A percentile compares a stretch with the other conserved stretches of the same genome.
Conservation (phyloP, 352 stramenopile species). For the Thraustochytrium sp. region DNA sequence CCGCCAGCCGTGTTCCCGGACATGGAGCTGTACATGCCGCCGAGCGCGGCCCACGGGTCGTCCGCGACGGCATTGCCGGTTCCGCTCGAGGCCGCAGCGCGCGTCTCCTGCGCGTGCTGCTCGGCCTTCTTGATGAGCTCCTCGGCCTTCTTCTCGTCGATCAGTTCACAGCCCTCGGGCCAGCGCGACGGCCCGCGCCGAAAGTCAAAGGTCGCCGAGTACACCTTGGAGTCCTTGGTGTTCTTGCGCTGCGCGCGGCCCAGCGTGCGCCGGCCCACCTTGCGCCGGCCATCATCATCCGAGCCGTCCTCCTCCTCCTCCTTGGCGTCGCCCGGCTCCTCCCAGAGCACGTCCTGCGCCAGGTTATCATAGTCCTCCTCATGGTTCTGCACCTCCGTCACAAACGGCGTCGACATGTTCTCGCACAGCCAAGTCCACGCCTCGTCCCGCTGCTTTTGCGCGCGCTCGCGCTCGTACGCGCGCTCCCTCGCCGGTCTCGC, state of each 20-base stretch:
- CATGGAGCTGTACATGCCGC: conserved; percentile 5
- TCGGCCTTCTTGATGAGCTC: conserved; percentile 47
- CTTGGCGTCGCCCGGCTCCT: neutral
- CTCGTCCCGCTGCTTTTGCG: too few species aligned
- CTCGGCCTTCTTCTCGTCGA: conserved; percentile 43
- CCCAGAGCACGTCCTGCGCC: conserved; percentile 32
- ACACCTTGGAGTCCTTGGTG: conserved; percentile 12
- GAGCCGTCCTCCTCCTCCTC: neutral
- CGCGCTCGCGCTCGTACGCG: neutral
- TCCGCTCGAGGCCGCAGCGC: neutral
- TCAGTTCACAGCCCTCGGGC: conserved; percentile 41
- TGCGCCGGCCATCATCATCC: neutral
- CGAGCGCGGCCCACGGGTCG: neutral
- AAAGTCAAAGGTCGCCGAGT: conserved; percentile 46
- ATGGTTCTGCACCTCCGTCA: neutral
- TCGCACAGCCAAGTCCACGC: too few species aligned
- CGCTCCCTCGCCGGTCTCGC: too few species aligned
- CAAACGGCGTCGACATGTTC: neutral
- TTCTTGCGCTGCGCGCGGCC: neutral
- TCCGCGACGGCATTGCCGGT: neutral
- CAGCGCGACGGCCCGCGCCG: conserved; percentile 1
- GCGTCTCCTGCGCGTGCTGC: conserved; percentile 8
- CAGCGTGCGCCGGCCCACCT: neutral
- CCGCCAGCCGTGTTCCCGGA: neutral
- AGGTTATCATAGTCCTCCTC: conserved; percentile 3